Evolutionary conservation across 1,284 basidiomycete genomes (phyloP), one percentile per base, ranked within the genome.

Genomic region (Ceraceosorus bombacis): DNA sequence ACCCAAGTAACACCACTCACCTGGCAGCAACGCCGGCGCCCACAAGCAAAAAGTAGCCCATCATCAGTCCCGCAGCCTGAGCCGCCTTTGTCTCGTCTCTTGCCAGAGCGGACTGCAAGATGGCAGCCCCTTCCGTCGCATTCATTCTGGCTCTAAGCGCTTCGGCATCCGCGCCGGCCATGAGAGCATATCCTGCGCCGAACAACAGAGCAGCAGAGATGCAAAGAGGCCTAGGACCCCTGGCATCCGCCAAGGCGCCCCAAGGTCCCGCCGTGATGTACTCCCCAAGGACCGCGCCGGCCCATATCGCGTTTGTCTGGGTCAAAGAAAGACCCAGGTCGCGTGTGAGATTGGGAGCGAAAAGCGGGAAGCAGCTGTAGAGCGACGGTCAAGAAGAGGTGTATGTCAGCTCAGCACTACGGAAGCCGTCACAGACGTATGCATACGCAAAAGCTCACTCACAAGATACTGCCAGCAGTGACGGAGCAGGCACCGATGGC

Each of bases 271-370:
- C 60, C 13, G 63, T 53, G 41, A 61, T 39, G 56, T 66, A 66
- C 51, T 66, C 61, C 50, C 64, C 64, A 12, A 66, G 39, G 5
- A 66, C 61, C 17, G 62, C 58, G 15, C 54, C 61, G 8, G 46
- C 51, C 64, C 64, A 66, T 13, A 66, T 54, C 3, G 59, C 46
- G 48, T 64, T 66, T 8, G 64, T 66, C 52, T 66, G 57, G 6
- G 56, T 63, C 46, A 63, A 54, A 3, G 40, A 41, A 12, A 66
- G 56, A 46, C 59, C 64, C 15, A 66, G 52, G 50, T 66, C 64
- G 49, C 46, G 43, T 2, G 57, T 57, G 5, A 66, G 53, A 17
- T 51, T 53, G 43, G 64, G 64, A 5, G 57, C 63, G 40, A 66
- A 64, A 50, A 66, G 53, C 17, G 64, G 64, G 49, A 62, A 61